Evolutionary conservation across 208 protist genomes (phyloP), one percentile per base, ranked within the genome.

Genomic region (Crithidia mellificae): DNA sequence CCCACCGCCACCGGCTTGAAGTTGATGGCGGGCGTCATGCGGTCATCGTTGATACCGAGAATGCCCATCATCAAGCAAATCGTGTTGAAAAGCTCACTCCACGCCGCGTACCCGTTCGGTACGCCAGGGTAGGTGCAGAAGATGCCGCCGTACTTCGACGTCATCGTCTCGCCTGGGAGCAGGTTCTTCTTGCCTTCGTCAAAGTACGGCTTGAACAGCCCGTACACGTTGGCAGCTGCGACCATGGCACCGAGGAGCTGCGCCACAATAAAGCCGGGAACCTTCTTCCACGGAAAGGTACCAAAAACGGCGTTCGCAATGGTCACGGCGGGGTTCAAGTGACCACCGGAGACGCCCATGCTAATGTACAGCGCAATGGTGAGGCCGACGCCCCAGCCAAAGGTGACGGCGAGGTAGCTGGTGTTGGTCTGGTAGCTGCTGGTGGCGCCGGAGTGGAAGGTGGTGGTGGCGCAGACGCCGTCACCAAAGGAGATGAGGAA

Each of bases 321-420:
- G n/a, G 82, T 83, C 27, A 88, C 82, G 9, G 78, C 64, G 12
- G 78, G 74, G 68, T 88, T 88, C 30, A 85, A 55, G 72, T 88
- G 82, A 2, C 78, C 82, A 41, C 82, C 78, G 15, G 76, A 85
- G 43, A 82, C 70, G 9, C 75, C 78, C 70, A 83, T 77, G 46
- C 53, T 77, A 6, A 77, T 57, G 51, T 72, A 85, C 19, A 88
- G 65, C 25, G 58, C 76, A 29, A 88, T 74, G 44, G 63, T 56
- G 5, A 88, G 63, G 5, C 68, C 82, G 6, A 83, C 44, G 1
- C 63, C 82, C 79, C 79, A 84, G 47, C 82, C 82, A 41, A 88
- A 62, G 29, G 67, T 84, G 14, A 83, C 55, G 5, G 56, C 51
- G 22, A 88, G 52, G 53, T 73, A 81, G 20, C 46, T 62, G 0